Base-by-base conservation (phyloP, 768 basidiomycete genomes). In the Tulasnella sp. region DNA sequence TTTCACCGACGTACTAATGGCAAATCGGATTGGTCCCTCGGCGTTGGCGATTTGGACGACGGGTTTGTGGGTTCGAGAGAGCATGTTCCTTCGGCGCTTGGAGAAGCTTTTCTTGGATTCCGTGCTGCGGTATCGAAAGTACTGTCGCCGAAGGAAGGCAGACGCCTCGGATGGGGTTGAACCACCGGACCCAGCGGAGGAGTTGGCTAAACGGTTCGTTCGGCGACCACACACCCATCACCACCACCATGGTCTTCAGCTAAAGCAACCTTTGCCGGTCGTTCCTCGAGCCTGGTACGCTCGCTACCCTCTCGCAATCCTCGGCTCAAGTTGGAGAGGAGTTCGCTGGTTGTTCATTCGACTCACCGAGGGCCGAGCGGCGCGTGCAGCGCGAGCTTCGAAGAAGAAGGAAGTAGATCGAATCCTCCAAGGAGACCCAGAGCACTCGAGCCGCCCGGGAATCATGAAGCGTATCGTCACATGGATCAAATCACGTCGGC, bases 1-100 rank as follows among this genome's bases (percentile, higher is more conserved):
- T 72, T 92, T 97, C 80, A 99, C 97, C 0, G 97, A 99, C 81
- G 84, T 96, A 22, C 87, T 98, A 72, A 85, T 98, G 82, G 91
- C 94, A 11, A 91, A 93, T 79, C 89, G 94, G 42, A 90, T 96
- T 85, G 79, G 80, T n/a, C 29, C 52, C 29, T 49, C 54, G 1
- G 49, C 64, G 8, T 67, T 80, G 11, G 54, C 75, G 22, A 76
- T 77, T 17, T 77, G 68, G 72, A 83, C 82, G 17, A 81, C 79
- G 4, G 75, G 37, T 1, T 72, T 83, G 6, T 82, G 81, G 79
- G 76, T 74, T 39, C 34, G 71, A 12, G 82, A 82, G 31, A 67
- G 42, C n/a, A 76, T 79, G 75, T 36, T 75, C 36, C 39, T 79
- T 19, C 75, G 79, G 8, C 22, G 22, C 38, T 54, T 79, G 67